These are phyloP conservation scores for Trypanosoma scelopori DNA, from an alignment of 208 protist species.

Conservation along the genomic window DNA sequence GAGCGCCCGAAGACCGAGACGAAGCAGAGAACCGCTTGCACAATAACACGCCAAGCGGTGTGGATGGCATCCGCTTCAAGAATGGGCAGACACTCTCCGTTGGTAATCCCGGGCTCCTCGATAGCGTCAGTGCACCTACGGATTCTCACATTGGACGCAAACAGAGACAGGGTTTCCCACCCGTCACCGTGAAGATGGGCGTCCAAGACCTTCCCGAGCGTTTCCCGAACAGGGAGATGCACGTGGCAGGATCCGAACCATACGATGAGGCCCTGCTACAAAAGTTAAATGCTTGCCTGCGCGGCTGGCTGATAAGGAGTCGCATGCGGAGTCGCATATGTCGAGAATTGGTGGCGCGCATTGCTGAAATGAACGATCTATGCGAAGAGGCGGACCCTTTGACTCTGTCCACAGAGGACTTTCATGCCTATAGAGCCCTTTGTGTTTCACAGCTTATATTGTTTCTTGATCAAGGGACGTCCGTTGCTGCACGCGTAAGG, in stretches of 20 bases:
- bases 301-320: slow-evolving; percentile 12
- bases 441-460: slow-evolving; percentile 9
- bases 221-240: too few relatives aligned
- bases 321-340: slow-evolving; percentile 5
- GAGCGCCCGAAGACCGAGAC: not conserved
- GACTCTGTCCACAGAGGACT: not conserved
- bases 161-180: too few relatives aligned
- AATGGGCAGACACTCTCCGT: too few relatives aligned
- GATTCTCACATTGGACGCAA: too few relatives aligned
- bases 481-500: not conserved
- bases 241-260: too few relatives aligned
- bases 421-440: not conserved
- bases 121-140: too few relatives aligned
- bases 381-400: not conserved
- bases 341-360: slow-evolving; percentile 1
- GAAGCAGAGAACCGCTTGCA: not conserved
- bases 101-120: too few relatives aligned
- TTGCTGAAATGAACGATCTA: not conserved
- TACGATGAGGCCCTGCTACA: not conserved
- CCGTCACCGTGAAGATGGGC: too few relatives aligned
- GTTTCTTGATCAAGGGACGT: slow-evolving; percentile 3
- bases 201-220: too few relatives aligned
- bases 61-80: too few relatives aligned
- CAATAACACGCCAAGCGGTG: not conserved
- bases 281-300: slow-evolving; percentile 7